Evolutionary conservation across 2,329 filamentous ascomycete species (phyloP).

Genomic region (Aspergillus uvarum): DNA sequence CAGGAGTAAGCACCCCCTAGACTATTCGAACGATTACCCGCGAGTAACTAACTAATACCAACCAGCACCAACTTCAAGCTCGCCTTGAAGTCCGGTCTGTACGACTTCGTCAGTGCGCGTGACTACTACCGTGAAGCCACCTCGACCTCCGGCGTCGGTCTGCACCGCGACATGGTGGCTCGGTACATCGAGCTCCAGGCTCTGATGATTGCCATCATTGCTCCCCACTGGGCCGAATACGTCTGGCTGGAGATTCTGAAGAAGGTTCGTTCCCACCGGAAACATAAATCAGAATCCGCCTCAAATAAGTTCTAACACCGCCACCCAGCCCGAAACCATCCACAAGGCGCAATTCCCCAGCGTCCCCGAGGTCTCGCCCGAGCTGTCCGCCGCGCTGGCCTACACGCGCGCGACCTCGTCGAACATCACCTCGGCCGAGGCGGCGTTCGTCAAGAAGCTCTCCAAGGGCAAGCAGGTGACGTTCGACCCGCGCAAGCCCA

Average conservation of each 20-base stretch:
- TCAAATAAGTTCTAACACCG: slow-evolving; percentile 3
- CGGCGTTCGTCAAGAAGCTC: slow-evolving; percentile 73
- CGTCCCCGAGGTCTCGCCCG: slow-evolving; percentile 63
- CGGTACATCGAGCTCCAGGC: slow-evolving; percentile 86
- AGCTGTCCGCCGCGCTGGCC: slow-evolving; percentile 73
- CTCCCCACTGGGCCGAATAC: slow-evolving; percentile 92
- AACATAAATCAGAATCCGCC: too few relatives aligned
- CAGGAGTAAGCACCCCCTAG: slow-evolving; percentile 53
- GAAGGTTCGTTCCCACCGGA: slow-evolving; percentile 48
- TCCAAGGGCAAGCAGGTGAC: slow-evolving; percentile 83
- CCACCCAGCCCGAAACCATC: slow-evolving; percentile 61
- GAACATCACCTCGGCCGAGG: slow-evolving; percentile 84
- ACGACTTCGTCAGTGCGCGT: slow-evolving; percentile 84
- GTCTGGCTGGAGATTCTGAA: slow-evolving; percentile 90
- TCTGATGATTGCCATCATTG: slow-evolving; percentile 76
- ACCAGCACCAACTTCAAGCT: slow-evolving; percentile 73
- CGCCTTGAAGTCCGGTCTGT: slow-evolving; percentile 81
- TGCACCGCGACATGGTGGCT: slow-evolving; percentile 78
- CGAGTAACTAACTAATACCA: slow-evolving; percentile 16
- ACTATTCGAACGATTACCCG: not conserved
- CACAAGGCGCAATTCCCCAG: slow-evolving; percentile 76
- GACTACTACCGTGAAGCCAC: slow-evolving; percentile 88
- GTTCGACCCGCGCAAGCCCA: slow-evolving; percentile 89
- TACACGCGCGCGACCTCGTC: slow-evolving; percentile 75
- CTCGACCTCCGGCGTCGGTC: slow-evolving; percentile 72